A percentile compares a stretch with the other conserved stretches of the same genome.
Conservation (phyloP, 2,329 filamentous ascomycete genomes). For the Lachnellula occidentalis region DNA sequence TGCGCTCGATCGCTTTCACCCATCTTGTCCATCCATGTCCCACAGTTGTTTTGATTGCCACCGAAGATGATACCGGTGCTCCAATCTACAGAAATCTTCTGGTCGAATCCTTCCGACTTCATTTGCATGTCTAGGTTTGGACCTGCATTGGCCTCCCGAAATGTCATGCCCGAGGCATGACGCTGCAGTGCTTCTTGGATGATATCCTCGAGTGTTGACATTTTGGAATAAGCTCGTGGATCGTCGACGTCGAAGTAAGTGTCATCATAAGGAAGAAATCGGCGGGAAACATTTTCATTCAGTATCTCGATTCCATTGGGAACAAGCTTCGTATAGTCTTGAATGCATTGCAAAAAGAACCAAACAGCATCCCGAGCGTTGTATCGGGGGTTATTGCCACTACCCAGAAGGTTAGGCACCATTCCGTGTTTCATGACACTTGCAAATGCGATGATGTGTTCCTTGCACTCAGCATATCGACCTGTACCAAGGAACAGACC, state of each 20-base stretch:
- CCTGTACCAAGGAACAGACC: slow-evolving; percentile 89
- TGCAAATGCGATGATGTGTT: slow-evolving; percentile 91
- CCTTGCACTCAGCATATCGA: slow-evolving; percentile 79
- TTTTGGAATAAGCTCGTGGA: slow-evolving; percentile 74
- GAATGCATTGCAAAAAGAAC: slow-evolving; percentile 96
- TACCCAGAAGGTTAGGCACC: slow-evolving; percentile 90
- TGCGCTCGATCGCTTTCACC: slow-evolving; percentile 89
- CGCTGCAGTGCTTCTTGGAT: slow-evolving; percentile 91
- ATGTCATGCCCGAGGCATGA: slow-evolving; percentile 85
- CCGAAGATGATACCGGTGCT: slow-evolving; percentile 85
- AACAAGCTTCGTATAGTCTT: slow-evolving; percentile 81
- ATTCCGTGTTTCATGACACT: slow-evolving; percentile 97
- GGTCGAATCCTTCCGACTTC: slow-evolving; percentile 86
- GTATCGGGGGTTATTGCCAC: slow-evolving; percentile 81
- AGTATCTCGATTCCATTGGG: slow-evolving; percentile 72
- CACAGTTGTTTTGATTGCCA: slow-evolving; percentile 90
- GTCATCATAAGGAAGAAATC: slow-evolving; percentile 93
- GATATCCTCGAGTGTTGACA: slow-evolving; percentile 79
- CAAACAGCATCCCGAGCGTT: slow-evolving; percentile 95
- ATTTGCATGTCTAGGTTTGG: slow-evolving; percentile 86
- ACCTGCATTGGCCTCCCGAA: slow-evolving; percentile 91
- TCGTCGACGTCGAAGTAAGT: slow-evolving; percentile 87
- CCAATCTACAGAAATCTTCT: slow-evolving; percentile 90
- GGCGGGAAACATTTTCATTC: slow-evolving; percentile 69
- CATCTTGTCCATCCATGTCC: slow-evolving; percentile 99